Evolutionary conservation across 2,329 filamentous ascomycete genomes (phyloP).

Genomic region (Hypoxylon sp.): DNA sequence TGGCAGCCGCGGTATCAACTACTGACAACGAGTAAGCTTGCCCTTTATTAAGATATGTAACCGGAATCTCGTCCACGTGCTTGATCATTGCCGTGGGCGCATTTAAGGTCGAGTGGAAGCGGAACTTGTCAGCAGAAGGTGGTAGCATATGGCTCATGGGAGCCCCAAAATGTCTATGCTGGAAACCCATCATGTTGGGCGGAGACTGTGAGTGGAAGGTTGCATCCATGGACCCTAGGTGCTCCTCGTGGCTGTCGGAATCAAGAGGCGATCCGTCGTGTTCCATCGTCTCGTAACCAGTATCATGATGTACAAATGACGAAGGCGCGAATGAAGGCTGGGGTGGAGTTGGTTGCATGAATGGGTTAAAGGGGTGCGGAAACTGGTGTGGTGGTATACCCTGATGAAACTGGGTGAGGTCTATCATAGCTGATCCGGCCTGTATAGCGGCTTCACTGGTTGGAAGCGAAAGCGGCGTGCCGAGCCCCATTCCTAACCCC

Average conservation of each 20-base stretch:
- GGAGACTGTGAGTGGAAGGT: conserved; percentile 74
- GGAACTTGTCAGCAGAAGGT: conserved; percentile 78
- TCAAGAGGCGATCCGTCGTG: conserved; percentile 79
- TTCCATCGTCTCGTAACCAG: conserved; percentile 84
- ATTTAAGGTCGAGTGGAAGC: conserved; percentile 90
- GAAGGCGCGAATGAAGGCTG: conserved; percentile 80
- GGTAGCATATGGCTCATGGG: conserved; percentile 64
- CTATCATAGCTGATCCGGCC: conserved; percentile 70
- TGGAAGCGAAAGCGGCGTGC: conserved; percentile 85
- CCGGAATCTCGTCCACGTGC: conserved; percentile 88
- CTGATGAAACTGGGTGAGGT: conserved; percentile 77
- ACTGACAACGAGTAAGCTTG: conserved; percentile 93
- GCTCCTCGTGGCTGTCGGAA: conserved; percentile 65
- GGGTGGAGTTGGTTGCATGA: conserved; percentile 72
- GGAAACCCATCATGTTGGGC: conserved; percentile 69
- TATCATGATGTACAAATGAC: conserved; percentile 84
- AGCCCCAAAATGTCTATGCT: conserved; percentile 65
- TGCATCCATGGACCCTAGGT: conserved; percentile 70
- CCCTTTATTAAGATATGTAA: conserved; percentile 98
- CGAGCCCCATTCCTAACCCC: conserved; percentile 80
- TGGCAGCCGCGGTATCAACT: conserved; percentile 78
- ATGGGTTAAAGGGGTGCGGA: conserved; percentile 78
- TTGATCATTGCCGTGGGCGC: conserved; percentile 98
- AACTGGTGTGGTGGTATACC: conserved; percentile 71
- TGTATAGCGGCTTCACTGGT: conserved; percentile 76